A percentile compares a stretch with the other conserved stretches of the same genome.
Conservation (phyloP, 768 basidiomycete species). For the Zangia roseola region DNA sequence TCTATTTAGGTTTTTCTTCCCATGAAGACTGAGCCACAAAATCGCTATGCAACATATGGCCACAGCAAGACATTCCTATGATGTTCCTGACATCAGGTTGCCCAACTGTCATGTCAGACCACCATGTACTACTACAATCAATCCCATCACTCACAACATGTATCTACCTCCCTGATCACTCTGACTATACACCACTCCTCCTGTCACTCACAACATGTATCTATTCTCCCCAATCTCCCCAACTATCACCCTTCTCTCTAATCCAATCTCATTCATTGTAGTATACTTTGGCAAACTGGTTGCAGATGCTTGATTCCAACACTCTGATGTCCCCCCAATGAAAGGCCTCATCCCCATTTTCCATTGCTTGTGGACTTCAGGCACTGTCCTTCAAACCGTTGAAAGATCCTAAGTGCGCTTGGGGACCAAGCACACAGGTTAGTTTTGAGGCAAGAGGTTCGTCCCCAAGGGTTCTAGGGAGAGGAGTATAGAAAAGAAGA, state of each 20-base stretch:
- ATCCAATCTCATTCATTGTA: constrained; percentile 28
- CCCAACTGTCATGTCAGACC: constrained; percentile 23
- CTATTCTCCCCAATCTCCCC: constrained; percentile 57
- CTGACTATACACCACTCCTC: too few species aligned
- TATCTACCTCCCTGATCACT: constrained; percentile 55
- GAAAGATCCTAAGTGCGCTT: too few species aligned
- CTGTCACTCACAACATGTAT: constrained; percentile 39
- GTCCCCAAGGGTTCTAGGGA: too few species aligned
- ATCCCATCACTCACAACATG: constrained; percentile 28
- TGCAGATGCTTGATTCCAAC: constrained; percentile 11
- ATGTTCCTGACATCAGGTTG: constrained; percentile 46
- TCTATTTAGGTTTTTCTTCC: constrained; percentile 10
- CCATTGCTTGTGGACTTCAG: constrained; percentile 81
- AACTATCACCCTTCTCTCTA: constrained; percentile 39
- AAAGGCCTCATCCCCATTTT: constrained; percentile 84
- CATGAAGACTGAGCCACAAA: constrained; percentile 74
- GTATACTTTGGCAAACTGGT: constrained; percentile 24
- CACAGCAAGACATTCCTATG: constrained; percentile 66
- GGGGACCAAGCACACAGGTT: too few species aligned
- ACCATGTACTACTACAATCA: constrained; percentile 1
- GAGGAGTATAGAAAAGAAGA: too few species aligned
- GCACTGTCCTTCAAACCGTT: constrained; percentile 82
- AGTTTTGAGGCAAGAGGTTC: too few species aligned
- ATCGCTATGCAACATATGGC: constrained; percentile 78
- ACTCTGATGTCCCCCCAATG: constrained; percentile 52